These are phyloP conservation scores for Teunomyces tritomae DNA, from an alignment of 805 yeast species.

Conservation along the genomic window DNA sequence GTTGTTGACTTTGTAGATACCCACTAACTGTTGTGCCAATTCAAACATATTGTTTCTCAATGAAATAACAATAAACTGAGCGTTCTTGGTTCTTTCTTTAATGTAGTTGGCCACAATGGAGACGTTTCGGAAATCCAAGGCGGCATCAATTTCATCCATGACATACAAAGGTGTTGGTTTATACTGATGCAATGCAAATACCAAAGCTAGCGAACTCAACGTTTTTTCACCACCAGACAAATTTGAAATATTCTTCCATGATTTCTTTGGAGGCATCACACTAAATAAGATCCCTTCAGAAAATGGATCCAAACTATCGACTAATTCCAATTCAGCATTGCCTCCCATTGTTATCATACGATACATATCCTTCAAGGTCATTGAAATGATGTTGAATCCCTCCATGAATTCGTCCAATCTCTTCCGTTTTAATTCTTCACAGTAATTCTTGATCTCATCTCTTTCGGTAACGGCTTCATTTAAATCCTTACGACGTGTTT, in stretches of 20 bases:
- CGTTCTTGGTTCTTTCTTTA: constrained; percentile 91
- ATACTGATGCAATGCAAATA: constrained; percentile 92
- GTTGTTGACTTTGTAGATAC: constrained; percentile 89
- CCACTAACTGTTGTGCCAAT: constrained; percentile 88
- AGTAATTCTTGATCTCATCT: constrained; percentile 57
- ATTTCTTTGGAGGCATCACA: constrained; percentile 98
- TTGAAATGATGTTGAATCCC: constrained; percentile 84
- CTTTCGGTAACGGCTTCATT: constrained; percentile 65
- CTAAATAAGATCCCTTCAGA: constrained; percentile 94
- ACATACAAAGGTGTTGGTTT: constrained; percentile 97
- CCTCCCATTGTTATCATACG: constrained; percentile 99
- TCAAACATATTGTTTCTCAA: constrained; percentile 97
- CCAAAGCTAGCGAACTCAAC: constrained; percentile 87
- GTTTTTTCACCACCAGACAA: constrained; percentile 98
- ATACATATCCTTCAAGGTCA: constrained; percentile 92
- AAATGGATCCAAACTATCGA: constrained; percentile 95
- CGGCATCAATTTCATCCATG: constrained; percentile 99
- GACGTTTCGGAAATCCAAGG: constrained; percentile 93
- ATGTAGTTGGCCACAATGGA: constrained; percentile 97
- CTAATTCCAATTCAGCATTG: constrained; percentile 93
- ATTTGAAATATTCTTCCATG: constrained; percentile 94
- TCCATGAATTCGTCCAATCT: constrained; percentile 88
- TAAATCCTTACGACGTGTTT: constrained; percentile 60
- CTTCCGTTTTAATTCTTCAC: constrained; percentile 68
- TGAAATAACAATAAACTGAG: constrained; percentile 94